These are phyloP conservation scores for Penicillium lividum DNA, from an alignment of 495 filamentous ascomycete species.

Conservation along the genomic window DNA sequence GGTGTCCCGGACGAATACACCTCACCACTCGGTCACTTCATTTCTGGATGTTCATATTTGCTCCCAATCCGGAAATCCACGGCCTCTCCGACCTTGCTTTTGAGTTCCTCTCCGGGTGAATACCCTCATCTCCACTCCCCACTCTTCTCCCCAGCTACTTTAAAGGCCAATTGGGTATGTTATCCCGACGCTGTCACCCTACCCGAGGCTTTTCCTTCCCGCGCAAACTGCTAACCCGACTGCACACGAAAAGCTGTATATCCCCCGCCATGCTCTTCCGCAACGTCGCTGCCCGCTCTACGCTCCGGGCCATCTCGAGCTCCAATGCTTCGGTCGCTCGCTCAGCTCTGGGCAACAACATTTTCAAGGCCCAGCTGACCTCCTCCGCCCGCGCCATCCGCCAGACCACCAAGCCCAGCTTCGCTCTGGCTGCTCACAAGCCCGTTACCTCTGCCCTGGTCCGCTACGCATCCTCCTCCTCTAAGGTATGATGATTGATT, in stretches of 20 bases:
- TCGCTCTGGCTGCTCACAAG: constrained; percentile 50
- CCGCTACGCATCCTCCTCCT: constrained; percentile 44
- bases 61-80: constrained; percentile 33
- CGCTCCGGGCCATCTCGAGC: constrained; percentile 48
- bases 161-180: constrained; percentile 42
- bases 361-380: constrained; percentile 50
- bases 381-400: constrained; percentile 42
- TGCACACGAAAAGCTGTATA: constrained; percentile 37
- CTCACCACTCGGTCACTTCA: constrained; percentile 45
- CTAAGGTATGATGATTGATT: constrained; percentile 33
- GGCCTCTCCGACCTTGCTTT: constrained; percentile 36
- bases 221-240: constrained; percentile 36
- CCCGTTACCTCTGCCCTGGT: constrained; percentile 55
- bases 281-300: constrained; percentile 47
- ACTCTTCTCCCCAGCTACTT: constrained; percentile 23
- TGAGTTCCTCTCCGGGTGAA: constrained; percentile 38
- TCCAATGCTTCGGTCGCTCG: constrained; percentile 50
- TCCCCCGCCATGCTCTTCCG: constrained; percentile 50
- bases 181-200: constrained; percentile 13
- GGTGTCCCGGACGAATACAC: constrained; percentile 39
- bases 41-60: constrained; percentile 38
- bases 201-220: constrained; percentile 40
- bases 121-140: constrained; percentile 40
- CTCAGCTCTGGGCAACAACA: constrained; percentile 40
- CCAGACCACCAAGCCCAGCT: constrained; percentile 35